A percentile compares a stretch with the other conserved stretches of the same genome.
Evolutionary conservation across 352 stramenopile genomes (phyloP).

Genomic region (Pythium periplocum): DNA sequence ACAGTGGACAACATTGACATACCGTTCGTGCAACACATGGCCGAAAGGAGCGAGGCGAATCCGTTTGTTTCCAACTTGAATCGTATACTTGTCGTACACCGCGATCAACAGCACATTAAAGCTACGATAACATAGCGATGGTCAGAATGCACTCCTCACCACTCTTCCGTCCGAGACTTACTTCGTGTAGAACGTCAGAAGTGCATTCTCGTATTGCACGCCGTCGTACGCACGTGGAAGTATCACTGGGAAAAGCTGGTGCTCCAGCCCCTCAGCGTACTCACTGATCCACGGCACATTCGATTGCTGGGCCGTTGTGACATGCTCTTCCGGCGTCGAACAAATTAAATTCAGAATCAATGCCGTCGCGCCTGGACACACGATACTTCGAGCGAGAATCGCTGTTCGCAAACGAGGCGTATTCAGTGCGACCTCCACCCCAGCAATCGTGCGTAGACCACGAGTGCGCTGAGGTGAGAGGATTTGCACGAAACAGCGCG

Average conservation of each 20-base stretch:
- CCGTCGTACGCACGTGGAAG: constrained; percentile 37
- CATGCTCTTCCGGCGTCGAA: constrained; percentile 27
- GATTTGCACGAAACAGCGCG: constrained; percentile 48
- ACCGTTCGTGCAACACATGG: constrained; percentile 35
- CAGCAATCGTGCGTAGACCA: constrained; percentile 42
- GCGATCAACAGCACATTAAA: constrained; percentile 41
- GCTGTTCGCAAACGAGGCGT: constrained; percentile 35
- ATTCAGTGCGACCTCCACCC: constrained; percentile 46
- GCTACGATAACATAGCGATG: constrained; percentile 12
- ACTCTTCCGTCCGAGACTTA: constrained; percentile 12
- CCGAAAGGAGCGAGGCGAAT: constrained; percentile 34
- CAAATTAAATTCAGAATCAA: constrained; percentile 57
- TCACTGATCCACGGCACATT: constrained; percentile 35
- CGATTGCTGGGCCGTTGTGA: no score
- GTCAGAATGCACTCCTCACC: background rate
- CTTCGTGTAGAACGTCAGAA: constrained; percentile 35
- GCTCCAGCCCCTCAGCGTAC: constrained; percentile 46
- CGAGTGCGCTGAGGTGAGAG: constrained; percentile 37
- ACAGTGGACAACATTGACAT: constrained; percentile 2
- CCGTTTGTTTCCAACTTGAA: constrained; percentile 10
- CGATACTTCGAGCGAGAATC: constrained; percentile 39
- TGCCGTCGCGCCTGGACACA: constrained; percentile 45
- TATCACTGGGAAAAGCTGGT: constrained; percentile 46
- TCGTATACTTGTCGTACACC: constrained; percentile 30
- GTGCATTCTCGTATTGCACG: constrained; percentile 29